These are phyloP conservation scores for Cardamine occulta DNA, from an alignment of 345 rosid species.

Conservation along the genomic window DNA sequence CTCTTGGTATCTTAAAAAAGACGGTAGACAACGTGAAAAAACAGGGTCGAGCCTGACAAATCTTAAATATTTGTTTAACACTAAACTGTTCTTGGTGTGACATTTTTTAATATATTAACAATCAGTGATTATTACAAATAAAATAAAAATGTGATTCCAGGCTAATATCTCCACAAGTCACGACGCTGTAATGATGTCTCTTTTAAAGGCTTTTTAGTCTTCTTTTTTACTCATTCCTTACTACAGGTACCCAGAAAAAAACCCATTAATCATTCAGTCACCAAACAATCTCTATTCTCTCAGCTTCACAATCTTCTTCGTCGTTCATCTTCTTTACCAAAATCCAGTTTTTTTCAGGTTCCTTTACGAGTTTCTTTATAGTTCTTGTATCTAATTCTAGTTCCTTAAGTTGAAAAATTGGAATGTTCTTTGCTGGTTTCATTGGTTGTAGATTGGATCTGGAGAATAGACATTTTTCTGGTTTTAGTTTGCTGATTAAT, in stretches of 20 bases:
- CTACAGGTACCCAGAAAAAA: slow-evolving; percentile 35
- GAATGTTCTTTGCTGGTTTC: slow-evolving; percentile 5
- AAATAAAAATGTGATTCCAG: slow-evolving; percentile 31
- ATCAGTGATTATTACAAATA: slow-evolving; percentile 5
- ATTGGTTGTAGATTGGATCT: slow-evolving; percentile 41
- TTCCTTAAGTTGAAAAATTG: slow-evolving; percentile 1
- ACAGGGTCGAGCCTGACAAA: slow-evolving; percentile 29
- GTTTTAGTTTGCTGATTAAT: not conserved
- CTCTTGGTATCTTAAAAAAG: slow-evolving; percentile 23
- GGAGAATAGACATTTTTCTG: not conserved
- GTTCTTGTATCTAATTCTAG: slow-evolving; percentile 17
- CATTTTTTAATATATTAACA: not conserved
- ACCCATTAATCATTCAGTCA: slow-evolving; percentile 22
- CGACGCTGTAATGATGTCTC: slow-evolving; percentile 37
- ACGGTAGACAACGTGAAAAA: slow-evolving; percentile 28
- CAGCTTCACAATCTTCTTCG: not conserved
- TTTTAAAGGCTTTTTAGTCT: slow-evolving; percentile 32
- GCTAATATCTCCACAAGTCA: slow-evolving; percentile 34
- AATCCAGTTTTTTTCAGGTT: not conserved
- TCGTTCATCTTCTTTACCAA: not conserved
- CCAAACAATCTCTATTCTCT: slow-evolving; percentile 28
- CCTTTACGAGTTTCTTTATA: slow-evolving; percentile 19
- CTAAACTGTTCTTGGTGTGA: slow-evolving; percentile 7
- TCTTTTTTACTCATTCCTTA: slow-evolving; percentile 38
- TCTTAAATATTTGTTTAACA: not conserved